phyloP scores from a whole-genome alignment of 129 eudicot species.

The Saposhnikovia divaricata region DNA sequence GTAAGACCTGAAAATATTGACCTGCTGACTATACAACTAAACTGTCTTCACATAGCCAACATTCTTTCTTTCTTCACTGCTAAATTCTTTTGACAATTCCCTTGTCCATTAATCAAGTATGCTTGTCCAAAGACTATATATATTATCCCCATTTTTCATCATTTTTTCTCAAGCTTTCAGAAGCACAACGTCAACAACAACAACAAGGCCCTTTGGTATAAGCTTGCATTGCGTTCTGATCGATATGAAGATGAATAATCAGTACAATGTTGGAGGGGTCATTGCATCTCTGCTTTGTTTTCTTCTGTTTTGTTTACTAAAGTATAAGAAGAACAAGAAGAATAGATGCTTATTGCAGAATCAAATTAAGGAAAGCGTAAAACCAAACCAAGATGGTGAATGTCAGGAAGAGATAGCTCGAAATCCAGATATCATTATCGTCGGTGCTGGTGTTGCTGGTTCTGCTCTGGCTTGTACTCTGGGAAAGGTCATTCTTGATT shows the following conservation, averaged over 20 bases:
- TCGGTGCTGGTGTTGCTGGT: conserved; percentile 10
- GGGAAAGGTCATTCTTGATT: not conserved
- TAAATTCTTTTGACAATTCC: not conserved
- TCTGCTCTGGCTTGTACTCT: conserved; percentile 10
- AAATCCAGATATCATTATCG: not conserved
- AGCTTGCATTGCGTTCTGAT: not conserved
- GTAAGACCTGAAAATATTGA: not conserved
- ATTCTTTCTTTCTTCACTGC: not conserved
- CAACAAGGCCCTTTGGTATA: not conserved
- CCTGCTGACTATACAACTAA: conserved; percentile 1
- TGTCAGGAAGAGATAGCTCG: conserved; percentile 1
- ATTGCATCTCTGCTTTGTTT: not conserved
- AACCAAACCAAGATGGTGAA: not conserved
- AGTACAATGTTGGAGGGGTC: not conserved
- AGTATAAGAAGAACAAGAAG: conserved; percentile 1
- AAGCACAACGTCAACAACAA: not conserved
- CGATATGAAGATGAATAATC: conserved; percentile 1
- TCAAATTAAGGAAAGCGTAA: not conserved
- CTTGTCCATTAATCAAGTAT: not conserved
- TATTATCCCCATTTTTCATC: not conserved
- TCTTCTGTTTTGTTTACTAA: not conserved
- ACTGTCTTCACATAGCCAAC: not conserved
- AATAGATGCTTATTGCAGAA: not conserved
- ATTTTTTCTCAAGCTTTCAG: not conserved
- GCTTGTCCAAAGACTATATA: not conserved